These are phyloP conservation scores for Cardamine occulta DNA, from an alignment of 345 rosid genomes.

Conservation along the genomic window DNA sequence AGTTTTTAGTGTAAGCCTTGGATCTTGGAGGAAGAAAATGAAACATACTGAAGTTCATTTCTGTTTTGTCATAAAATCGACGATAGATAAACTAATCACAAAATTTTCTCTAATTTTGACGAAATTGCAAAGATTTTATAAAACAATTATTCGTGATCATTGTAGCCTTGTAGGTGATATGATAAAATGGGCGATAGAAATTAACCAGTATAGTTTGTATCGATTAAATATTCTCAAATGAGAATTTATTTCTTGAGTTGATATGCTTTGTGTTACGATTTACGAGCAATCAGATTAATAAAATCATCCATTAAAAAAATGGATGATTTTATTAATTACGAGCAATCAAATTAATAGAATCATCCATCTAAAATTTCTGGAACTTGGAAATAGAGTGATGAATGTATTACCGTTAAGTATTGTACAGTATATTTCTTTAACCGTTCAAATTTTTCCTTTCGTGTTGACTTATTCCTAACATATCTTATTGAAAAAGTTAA, in stretches of 20 bases:
- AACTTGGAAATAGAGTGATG: not conserved
- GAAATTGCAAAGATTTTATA: not conserved
- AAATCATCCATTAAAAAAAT: not conserved
- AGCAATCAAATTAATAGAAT: no score
- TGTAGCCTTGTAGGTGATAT: not conserved
- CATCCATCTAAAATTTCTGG: no score
- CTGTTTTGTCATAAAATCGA: no score
- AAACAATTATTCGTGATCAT: not conserved
- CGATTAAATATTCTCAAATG: not conserved
- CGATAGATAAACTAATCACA: no score
- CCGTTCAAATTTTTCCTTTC: not conserved
- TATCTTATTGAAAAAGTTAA: no score
- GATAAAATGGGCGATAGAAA: not conserved
- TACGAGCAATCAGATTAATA: not conserved
- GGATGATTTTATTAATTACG: no score
- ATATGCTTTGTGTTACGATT: conserved; percentile 4
- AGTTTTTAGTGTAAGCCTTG: not conserved
- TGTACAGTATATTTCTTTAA: not conserved
- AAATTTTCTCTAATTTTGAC: no score
- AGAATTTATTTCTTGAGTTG: not conserved
- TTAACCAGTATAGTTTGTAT: not conserved
- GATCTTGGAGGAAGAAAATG: not conserved
- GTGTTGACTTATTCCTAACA: not conserved
- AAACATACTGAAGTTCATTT: not conserved
- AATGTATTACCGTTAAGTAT: not conserved